These are phyloP conservation scores for Venturia oleaginea DNA, from an alignment of 2,329 filamentous ascomycete genomes.

Conservation along the genomic window DNA sequence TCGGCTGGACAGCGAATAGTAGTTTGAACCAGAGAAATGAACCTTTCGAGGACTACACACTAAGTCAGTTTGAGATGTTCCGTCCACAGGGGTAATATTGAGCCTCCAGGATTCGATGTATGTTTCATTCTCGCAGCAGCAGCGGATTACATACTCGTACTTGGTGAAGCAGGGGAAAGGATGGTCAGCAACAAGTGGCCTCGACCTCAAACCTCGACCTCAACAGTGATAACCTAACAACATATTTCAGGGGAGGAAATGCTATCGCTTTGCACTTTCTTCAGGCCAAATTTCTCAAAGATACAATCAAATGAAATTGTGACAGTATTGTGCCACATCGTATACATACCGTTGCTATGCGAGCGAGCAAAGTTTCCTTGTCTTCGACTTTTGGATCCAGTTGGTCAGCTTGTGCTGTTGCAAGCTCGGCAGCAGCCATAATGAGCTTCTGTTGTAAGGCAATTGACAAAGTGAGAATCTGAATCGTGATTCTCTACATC, in stretches of 20 bases:
- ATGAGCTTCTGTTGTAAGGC: neutral
- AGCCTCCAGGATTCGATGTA: neutral
- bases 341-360: neutral
- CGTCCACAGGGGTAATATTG: neutral
- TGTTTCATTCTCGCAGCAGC: neutral
- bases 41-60: neutral
- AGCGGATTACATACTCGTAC: neutral
- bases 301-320: neutral
- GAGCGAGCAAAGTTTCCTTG: neutral
- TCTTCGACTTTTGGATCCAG: neutral
- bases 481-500: neutral
- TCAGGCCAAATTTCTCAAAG: neutral
- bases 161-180: neutral
- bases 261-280: neutral
- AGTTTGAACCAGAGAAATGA: constrained; percentile 6
- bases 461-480: neutral
- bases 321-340: neutral
- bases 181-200: neutral
- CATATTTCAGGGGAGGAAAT: neutral
- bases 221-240: neutral
- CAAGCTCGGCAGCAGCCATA: neutral
- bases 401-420: neutral
- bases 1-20: constrained; percentile 12
- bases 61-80: neutral
- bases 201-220: neutral